Conservation (phyloP, 805 yeast genomes). For the Candida silvicultrix region DNA sequence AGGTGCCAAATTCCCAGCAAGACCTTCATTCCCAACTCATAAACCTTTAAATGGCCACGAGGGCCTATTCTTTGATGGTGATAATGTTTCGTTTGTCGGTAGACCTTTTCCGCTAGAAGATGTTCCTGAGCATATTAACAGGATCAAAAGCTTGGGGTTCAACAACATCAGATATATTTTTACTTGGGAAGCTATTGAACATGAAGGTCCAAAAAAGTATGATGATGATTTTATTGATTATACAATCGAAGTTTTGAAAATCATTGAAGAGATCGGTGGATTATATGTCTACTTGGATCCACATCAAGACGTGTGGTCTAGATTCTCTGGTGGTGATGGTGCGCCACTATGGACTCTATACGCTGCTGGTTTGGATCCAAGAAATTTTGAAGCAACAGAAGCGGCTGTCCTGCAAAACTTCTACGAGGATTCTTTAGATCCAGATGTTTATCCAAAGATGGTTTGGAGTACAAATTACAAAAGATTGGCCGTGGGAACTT, state of each 20-base stretch:
- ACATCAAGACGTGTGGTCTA: slow-evolving; percentile 93
- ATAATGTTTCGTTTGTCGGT: slow-evolving; percentile 72
- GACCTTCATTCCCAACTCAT: slow-evolving; percentile 41
- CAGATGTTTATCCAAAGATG: slow-evolving; percentile 66
- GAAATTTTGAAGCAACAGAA: slow-evolving; percentile 60
- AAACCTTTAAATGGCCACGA: slow-evolving; percentile 22
- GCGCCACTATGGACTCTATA: slow-evolving; percentile 92
- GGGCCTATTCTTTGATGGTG: slow-evolving; percentile 60
- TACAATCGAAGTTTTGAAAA: slow-evolving; percentile 53
- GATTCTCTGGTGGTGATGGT: slow-evolving; percentile 86
- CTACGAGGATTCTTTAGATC: slow-evolving; percentile 25
- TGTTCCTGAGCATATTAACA: slow-evolving; percentile 58
- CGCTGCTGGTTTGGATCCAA: slow-evolving; percentile 83
- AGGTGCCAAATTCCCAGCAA: slow-evolving; percentile 60
- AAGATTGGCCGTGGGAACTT: slow-evolving; percentile 66
- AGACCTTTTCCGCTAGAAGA: slow-evolving; percentile 75
- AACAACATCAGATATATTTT: slow-evolving; percentile 70
- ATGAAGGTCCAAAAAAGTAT: slow-evolving; percentile 76
- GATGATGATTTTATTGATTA: slow-evolving; percentile 73
- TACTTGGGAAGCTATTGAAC: slow-evolving; percentile 94
- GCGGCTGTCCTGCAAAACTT: slow-evolving; percentile 76
- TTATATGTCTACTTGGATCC: slow-evolving; percentile 78
- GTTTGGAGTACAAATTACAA: slow-evolving; percentile 87
- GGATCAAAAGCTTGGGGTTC: slow-evolving; percentile 77
- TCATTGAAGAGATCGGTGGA: slow-evolving; percentile 59